These are phyloP conservation scores for Actinomucor elegans DNA, from an alignment of 371 early-diverging fungal species.

Conservation along the genomic window DNA sequence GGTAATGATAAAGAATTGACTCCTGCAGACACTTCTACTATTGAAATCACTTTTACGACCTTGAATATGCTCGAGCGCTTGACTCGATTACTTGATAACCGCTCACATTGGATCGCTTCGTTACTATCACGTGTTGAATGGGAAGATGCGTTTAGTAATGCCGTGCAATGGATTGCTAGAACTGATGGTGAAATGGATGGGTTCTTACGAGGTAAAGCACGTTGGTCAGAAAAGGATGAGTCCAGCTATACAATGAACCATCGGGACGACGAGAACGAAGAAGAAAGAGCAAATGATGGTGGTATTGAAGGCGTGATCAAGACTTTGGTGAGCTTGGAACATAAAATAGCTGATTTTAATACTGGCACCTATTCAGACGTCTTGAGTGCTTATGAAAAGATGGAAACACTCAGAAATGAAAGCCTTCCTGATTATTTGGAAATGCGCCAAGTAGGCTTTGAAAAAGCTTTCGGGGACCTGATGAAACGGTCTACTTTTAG, in stretches of 20 bases:
- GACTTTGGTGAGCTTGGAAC: conserved; percentile 33
- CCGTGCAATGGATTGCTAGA: conserved; percentile 39
- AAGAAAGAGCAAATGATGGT: conserved; percentile 13
- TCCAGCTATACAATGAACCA: neutral
- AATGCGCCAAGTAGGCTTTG: conserved; percentile 43
- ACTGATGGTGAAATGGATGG: conserved; percentile 35
- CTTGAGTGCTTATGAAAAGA: conserved; percentile 46
- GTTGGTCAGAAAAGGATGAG: conserved; percentile 34
- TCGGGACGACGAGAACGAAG: conserved; percentile 7
- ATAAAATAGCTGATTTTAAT: conserved; percentile 45
- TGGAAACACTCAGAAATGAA: conserved; percentile 29
- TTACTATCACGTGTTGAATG: conserved; percentile 42
- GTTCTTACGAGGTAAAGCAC: conserved; percentile 33
- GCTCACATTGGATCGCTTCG: conserved; percentile 32
- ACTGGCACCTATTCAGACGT: conserved; percentile 35
- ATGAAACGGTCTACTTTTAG: conserved; percentile 46
- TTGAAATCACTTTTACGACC: conserved; percentile 51
- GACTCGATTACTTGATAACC: conserved; percentile 28
- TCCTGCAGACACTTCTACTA: conserved; percentile 57
- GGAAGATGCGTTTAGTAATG: conserved; percentile 46
- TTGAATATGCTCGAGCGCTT: conserved; percentile 40
- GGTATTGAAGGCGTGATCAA: conserved; percentile 35
- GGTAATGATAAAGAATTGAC: conserved; percentile 30
- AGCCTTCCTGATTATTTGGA: conserved; percentile 44
- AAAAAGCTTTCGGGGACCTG: conserved; percentile 45